Evolutionary conservation across 768 basidiomycete genomes (phyloP), one percentile per base, ranked within the genome.

Genomic region (Tephrocybe sp.): DNA sequence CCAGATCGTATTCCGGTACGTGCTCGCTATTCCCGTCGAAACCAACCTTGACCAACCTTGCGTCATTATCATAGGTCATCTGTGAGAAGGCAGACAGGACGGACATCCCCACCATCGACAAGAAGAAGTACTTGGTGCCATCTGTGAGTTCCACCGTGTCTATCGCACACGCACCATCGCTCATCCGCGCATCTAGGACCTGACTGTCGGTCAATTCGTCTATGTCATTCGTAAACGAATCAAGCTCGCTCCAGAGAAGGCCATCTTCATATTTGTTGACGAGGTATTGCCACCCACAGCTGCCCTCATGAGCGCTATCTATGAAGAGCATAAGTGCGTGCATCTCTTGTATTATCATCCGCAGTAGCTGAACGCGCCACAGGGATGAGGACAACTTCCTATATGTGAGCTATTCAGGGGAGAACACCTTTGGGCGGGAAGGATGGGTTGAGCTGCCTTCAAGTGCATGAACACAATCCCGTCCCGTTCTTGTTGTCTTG

Each of bases 41-140:
- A 28, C 9, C 11, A n/a, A 42, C 21, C 22, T 39, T 51, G 30
- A 47, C 21, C 12, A 37, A 34, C 32, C 5, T 36, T 32, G 39
- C 44, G 55, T 44, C 53, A 55, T 60, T 51, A 50, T 41, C 54
- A 32, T 59, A 98, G 95, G 96, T 99, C 49, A 99, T 99, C 72
- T 99, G 97, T 73, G 97, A 99, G 82, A 98, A 97, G 76, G 95
- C 93, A 42, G 95, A 98, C 76, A 83, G 89, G 63, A 95, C 94
- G 47, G 97, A 99, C 74, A 98, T 99, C 68, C 92, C 95, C 0
- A 95, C 94, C 24, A 98, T 99, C 67, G 97, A 99, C 80, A 99
- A 99, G 90, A 98, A 99, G 94, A 99, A 99, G 79, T 99, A 99
- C 61, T 79, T 99, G 45, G 97, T 99, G 9, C 97, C 97, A 36